Evolutionary conservation across 129 eudicot species (phyloP).

Genomic region (Helianthus annuus): DNA sequence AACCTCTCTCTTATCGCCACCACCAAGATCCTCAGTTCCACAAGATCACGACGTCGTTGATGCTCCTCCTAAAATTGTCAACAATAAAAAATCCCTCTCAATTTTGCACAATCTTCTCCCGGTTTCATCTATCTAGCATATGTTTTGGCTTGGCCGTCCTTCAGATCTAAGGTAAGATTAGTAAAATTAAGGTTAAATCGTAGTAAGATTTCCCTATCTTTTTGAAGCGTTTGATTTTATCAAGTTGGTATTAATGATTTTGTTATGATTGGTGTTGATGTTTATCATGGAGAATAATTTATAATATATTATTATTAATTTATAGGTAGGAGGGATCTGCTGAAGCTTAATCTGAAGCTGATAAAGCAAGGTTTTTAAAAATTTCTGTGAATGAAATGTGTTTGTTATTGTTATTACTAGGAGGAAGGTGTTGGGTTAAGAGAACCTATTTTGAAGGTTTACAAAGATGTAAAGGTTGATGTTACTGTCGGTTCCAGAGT

Average conservation of each 20-base stretch:
- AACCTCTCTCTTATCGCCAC: too few relatives aligned
- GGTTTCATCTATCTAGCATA: too few relatives aligned
- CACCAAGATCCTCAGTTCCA: too few relatives aligned
- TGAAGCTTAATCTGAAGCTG: constrained; percentile 38
- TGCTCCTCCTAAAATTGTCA: too few relatives aligned
- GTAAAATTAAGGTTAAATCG: too few relatives aligned
- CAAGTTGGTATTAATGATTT: background rate
- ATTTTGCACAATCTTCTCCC: too few relatives aligned
- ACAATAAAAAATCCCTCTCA: too few relatives aligned
- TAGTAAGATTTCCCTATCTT: too few relatives aligned
- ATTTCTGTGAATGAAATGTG: background rate
- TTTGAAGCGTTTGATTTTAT: too few relatives aligned
- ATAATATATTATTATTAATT: background rate
- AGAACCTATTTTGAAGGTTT: constrained; percentile 64
- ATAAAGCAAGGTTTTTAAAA: background rate
- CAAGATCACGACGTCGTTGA: too few relatives aligned
- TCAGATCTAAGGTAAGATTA: too few relatives aligned
- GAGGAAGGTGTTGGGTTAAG: constrained; percentile 53
- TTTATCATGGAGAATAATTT: constrained; percentile 1
- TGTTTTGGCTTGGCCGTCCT: too few relatives aligned
- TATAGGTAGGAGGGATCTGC: constrained; percentile 56
- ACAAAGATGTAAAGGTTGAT: constrained; percentile 53
- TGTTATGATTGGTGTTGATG: background rate
- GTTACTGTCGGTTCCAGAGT: constrained; percentile 32
- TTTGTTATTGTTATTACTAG: constrained; percentile 27